Evolutionary conservation across 805 yeast genomes (phyloP).

Genomic region (Scheffersomyces coipomensis): DNA sequence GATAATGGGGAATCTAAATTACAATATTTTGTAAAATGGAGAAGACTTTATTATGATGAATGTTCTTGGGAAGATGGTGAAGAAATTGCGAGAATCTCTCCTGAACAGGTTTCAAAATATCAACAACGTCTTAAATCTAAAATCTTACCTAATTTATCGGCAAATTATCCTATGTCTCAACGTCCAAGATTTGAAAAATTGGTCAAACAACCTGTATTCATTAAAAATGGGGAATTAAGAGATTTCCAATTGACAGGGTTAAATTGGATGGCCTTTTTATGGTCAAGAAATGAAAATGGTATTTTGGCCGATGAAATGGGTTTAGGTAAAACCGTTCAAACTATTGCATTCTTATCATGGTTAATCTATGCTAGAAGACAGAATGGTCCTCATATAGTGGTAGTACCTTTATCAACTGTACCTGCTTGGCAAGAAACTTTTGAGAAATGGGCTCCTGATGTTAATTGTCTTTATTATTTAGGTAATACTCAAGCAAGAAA

Average conservation of each 20-base stretch:
- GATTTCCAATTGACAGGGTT: slow-evolving; percentile 98
- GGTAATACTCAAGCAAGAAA: slow-evolving; percentile 89
- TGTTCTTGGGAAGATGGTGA: slow-evolving; percentile 97
- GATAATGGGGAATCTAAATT: slow-evolving; percentile 67
- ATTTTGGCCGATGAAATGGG: slow-evolving; percentile 99
- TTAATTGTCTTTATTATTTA: slow-evolving; percentile 87
- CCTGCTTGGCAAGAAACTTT: slow-evolving; percentile 99
- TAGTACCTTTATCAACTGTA: slow-evolving; percentile 92
- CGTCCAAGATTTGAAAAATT: slow-evolving; percentile 92
- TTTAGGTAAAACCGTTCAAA: slow-evolving; percentile 95
- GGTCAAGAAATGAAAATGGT: slow-evolving; percentile 98
- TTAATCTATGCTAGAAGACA: slow-evolving; percentile 91
- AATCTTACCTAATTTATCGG: slow-evolving; percentile 78
- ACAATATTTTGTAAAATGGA: slow-evolving; percentile 91
- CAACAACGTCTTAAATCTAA: slow-evolving; percentile 81
- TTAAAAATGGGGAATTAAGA: slow-evolving; percentile 87
- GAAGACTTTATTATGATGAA: slow-evolving; percentile 87
- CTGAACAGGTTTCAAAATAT: slow-evolving; percentile 77
- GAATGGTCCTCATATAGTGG: slow-evolving; percentile 95
- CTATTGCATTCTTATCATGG: slow-evolving; percentile 94
- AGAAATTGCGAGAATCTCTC: slow-evolving; percentile 79
- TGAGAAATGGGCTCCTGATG: slow-evolving; percentile 96
- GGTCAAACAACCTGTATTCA: slow-evolving; percentile 80
- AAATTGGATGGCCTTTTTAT: slow-evolving; percentile 98
- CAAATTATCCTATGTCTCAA: slow-evolving; percentile 62